Evolutionary conservation across 225 moss, liverwort and hornwort genomes (phyloP), one percentile per base, ranked within the genome.

Genomic region (Takakia lepidozioides): DNA sequence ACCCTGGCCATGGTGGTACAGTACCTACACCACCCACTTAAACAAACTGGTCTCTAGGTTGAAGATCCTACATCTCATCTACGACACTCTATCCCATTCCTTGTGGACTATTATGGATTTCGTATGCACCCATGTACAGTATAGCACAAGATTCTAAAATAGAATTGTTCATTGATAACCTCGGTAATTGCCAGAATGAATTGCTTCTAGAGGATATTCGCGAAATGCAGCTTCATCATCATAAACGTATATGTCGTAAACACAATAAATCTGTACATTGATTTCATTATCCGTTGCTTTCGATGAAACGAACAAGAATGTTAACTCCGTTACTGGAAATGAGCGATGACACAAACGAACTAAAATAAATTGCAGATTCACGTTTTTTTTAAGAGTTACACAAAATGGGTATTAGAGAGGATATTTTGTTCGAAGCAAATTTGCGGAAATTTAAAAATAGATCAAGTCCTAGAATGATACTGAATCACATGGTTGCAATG

Each of bases 31-130:
- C n/a, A n/a, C n/a, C n/a, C n/a, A n/a, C n/a, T n/a, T n/a, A n/a
- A n/a, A n/a, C n/a, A n/a, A n/a, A n/a, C n/a, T n/a, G n/a, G n/a
- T n/a, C n/a, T n/a, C n/a, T n/a, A n/a, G n/a, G n/a, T n/a, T n/a
- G n/a, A n/a, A n/a, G n/a, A n/a, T n/a, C n/a, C n/a, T n/a, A n/a
- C n/a, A n/a, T n/a, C n/a, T n/a, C n/a, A n/a, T n/a, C n/a, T n/a
- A n/a, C n/a, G n/a, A n/a, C n/a, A n/a, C n/a, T n/a, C n/a, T n/a
- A n/a, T n/a, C n/a, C n/a, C n/a, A n/a, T n/a, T n/a, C n/a, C n/a
- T n/a, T n/a, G 34, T 35, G 25, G 8, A 2, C 38, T 46, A 22
- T 1, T 48, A 11, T 58, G 48, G 47, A 48, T 48, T 4, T 30
- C 46, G 38, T 4, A 58, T 58, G 16, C 35, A 24, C 11, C 13